Conservation (phyloP, 441 rosid species). For the Pelargonium australe region DNA sequence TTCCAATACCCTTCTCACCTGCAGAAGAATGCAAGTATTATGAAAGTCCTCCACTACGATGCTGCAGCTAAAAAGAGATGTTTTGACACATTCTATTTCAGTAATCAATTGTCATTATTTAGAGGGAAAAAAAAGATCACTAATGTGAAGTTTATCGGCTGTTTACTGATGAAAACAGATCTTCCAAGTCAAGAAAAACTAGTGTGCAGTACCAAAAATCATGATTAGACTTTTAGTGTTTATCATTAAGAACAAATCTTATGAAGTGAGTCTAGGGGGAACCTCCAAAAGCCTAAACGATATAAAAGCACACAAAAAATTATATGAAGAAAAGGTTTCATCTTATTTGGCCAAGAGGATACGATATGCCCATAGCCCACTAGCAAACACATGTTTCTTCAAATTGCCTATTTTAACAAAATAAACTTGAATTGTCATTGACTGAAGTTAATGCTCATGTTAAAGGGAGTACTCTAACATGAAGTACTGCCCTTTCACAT, state of each 20-base stretch:
- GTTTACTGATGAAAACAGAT: background rate
- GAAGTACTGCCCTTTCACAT: background rate
- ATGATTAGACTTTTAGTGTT: background rate
- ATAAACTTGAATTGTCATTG: background rate
- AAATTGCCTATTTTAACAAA: background rate
- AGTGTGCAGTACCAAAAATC: background rate
- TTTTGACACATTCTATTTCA: background rate
- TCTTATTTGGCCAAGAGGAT: background rate
- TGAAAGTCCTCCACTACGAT: slow-evolving; percentile 18
- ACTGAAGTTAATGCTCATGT: background rate
- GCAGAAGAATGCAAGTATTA: slow-evolving; percentile 21
- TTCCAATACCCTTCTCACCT: slow-evolving; percentile 89
- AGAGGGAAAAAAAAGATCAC: no score
- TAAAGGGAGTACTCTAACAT: background rate
- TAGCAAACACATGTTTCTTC: background rate
- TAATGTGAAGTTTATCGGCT: background rate
- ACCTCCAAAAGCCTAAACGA: background rate
- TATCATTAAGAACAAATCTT: background rate
- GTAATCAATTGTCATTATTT: background rate
- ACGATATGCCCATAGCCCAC: background rate
- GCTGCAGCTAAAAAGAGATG: background rate
- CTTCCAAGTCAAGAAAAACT: background rate
- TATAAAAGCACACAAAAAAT: background rate
- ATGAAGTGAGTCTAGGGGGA: background rate
- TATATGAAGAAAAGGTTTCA: background rate